Conservation (phyloP, 2,329 filamentous ascomycete genomes). For the Sporothrix protearum region DNA sequence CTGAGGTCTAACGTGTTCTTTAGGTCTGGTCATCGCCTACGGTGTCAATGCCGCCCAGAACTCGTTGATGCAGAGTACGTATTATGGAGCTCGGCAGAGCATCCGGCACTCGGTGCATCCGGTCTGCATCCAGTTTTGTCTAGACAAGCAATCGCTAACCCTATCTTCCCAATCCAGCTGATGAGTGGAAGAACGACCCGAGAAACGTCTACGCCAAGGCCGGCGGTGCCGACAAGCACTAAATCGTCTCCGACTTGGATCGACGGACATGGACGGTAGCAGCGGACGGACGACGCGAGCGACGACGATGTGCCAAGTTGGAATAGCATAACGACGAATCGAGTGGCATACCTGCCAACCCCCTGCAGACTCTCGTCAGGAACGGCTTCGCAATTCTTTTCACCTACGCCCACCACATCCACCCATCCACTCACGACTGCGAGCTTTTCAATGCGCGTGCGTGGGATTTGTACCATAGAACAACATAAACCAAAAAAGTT, state of each 20-base stretch:
- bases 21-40: constrained; percentile 82
- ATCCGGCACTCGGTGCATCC: too few relatives aligned
- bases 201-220: constrained; percentile 67
- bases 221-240: constrained; percentile 29
- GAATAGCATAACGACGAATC: constrained; percentile 4
- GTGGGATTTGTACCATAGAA: constrained; percentile 19
- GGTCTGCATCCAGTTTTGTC: too few relatives aligned
- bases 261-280: background rate
- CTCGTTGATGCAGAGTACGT: constrained; percentile 71
- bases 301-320: constrained; percentile 3
- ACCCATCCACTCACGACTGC: constrained; percentile 1
- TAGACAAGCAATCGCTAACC: background rate
- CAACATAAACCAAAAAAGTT: constrained; percentile 1
- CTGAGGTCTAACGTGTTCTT: background rate
- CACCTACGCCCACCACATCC: background rate
- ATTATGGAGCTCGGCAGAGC: background rate
- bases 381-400: too few relatives aligned
- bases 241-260: background rate
- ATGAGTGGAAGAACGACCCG: constrained; percentile 96
- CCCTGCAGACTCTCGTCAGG: background rate
- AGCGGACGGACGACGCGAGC: background rate
- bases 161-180: constrained; percentile 56
- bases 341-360: background rate
- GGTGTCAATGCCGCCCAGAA: constrained; percentile 83
- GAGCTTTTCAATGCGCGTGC: background rate